Base-by-base conservation (phyloP, 176 grass and related monocot genomes). In the Rhipidocladum racemiflorum region DNA sequence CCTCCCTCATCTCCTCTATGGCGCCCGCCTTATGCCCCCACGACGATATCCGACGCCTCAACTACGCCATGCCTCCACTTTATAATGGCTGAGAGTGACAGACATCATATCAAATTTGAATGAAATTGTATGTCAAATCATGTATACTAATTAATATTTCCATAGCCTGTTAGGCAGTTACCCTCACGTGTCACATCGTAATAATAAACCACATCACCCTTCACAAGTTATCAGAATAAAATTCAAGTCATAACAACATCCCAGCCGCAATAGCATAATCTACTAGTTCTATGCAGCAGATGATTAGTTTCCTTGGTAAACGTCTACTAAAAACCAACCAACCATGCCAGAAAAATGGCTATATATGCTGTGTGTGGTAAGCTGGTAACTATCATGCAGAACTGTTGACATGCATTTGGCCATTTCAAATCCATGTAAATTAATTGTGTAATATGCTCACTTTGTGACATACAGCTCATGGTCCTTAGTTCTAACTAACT, bases 191-290 rank as follows among this genome's bases (percentile, higher is more conserved):
- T 29, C 69, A 36, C 4, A 14, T 24, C 17, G 11, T 49, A 53
- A 61, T 36, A 61, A 48, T 59, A 72, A 72, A 50, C 44, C 12
- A 68, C 38, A 70, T 70, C 9, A 51, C 32, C 42, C 63, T 61
- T 85, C 21, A 78, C n/a, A 77, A 28, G 42, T 25, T 27, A 30
- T 28, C 7, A 11, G 27, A 74, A 73, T 61, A 75, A 81, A 75
- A 46, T 78, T 83, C 7, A 45, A 55, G 48, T 66, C 59, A 61
- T 42, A 78, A 23, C 36, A 61, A 36, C 29, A 76, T 56, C 7
- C 4, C 49, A 24, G 30, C 40, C 7, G 24, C 68, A 82, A 72
- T 55, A 72, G 43, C 13, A 13, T 9, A 67, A 38, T 66, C 29
- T 17, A 12, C 43, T 53, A 48, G 4, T 39, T 30, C 43, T 48